A percentile compares a stretch with the other conserved stretches of the same genome.
phyloP scores from a whole-genome alignment of 257 asterid species.

The Anisodus acutangulus region DNA sequence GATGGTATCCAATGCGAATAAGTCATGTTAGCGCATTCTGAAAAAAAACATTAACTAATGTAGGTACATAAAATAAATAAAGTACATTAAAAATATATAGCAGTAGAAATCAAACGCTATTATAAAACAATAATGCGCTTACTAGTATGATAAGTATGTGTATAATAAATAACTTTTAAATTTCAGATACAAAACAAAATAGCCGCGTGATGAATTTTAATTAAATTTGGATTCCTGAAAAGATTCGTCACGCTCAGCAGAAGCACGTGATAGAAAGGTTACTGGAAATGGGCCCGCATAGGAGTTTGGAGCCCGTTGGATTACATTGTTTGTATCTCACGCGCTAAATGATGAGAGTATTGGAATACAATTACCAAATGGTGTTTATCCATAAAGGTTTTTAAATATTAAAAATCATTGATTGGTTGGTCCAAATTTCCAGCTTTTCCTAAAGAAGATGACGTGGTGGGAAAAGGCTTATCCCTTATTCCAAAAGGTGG shows the following conservation, averaged over 20 bases:
- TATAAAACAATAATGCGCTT: too few relatives aligned
- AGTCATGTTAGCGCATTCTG: too few relatives aligned
- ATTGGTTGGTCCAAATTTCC: conserved; percentile 26
- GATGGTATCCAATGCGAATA: too few relatives aligned
- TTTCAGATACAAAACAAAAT: not conserved
- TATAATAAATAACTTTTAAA: not conserved
- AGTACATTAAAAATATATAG: too few relatives aligned
- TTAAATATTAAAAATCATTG: not conserved
- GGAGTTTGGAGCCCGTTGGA: not conserved
- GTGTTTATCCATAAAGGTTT: not conserved
- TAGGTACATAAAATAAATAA: too few relatives aligned
- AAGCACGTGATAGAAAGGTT: not conserved
- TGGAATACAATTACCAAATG: not conserved
- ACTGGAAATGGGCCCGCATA: not conserved
- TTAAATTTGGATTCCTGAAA: not conserved
- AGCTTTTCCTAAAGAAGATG: conserved; percentile 11
- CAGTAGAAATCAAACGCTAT: too few relatives aligned
- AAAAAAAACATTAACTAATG: too few relatives aligned
- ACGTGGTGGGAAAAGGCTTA: not conserved
- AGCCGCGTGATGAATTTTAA: not conserved
- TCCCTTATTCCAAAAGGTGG: too few relatives aligned
- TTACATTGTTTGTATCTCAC: not conserved
- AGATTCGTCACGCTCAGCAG: not conserved
- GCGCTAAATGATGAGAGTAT: not conserved
- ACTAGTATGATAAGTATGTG: too few relatives aligned